Conservation (phyloP, 805 yeast genomes). For the Priceomyces haplophilus region DNA sequence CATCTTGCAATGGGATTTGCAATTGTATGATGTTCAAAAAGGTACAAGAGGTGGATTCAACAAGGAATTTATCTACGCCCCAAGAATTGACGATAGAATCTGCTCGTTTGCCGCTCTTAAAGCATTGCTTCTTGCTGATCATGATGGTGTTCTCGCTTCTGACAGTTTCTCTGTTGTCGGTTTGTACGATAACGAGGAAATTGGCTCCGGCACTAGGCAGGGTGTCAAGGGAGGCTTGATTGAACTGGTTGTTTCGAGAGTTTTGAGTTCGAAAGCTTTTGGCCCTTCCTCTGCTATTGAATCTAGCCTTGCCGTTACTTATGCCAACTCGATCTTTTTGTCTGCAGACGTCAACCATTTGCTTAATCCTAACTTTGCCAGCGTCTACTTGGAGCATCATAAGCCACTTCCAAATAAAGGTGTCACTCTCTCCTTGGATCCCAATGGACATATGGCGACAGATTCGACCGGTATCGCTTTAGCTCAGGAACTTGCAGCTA, state of each 20-base stretch:
- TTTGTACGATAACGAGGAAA: slow-evolving; percentile 77
- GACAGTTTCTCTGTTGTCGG: slow-evolving; percentile 57
- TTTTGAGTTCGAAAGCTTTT: slow-evolving; percentile 31
- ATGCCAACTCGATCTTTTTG: slow-evolving; percentile 73
- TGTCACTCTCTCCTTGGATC: slow-evolving; percentile 64
- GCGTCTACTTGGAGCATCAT: slow-evolving; percentile 73
- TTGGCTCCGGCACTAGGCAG: slow-evolving; percentile 75
- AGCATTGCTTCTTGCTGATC: slow-evolving; percentile 32
- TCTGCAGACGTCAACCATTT: slow-evolving; percentile 86
- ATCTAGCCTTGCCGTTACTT: slow-evolving; percentile 30
- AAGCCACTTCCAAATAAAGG: slow-evolving; percentile 80
- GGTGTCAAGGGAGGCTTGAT: slow-evolving; percentile 80
- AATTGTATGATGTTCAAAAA: slow-evolving; percentile 34
- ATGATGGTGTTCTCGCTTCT: slow-evolving; percentile 17
- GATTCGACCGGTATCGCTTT: slow-evolving; percentile 72
- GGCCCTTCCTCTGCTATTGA: slow-evolving; percentile 15
- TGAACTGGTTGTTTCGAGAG: slow-evolving; percentile 62
- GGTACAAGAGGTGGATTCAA: slow-evolving; percentile 37
- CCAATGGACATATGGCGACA: slow-evolving; percentile 82
- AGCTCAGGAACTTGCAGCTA: slow-evolving; percentile 64
- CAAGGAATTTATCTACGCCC: slow-evolving; percentile 37
- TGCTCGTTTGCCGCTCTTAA: slow-evolving; percentile 39
- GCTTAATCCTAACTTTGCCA: slow-evolving; percentile 70
- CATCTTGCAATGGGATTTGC: slow-evolving; percentile 33
- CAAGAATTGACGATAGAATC: slow-evolving; percentile 40